Base-by-base conservation (phyloP, 306 rosid species). In the Cucurbita maxima region DNA sequence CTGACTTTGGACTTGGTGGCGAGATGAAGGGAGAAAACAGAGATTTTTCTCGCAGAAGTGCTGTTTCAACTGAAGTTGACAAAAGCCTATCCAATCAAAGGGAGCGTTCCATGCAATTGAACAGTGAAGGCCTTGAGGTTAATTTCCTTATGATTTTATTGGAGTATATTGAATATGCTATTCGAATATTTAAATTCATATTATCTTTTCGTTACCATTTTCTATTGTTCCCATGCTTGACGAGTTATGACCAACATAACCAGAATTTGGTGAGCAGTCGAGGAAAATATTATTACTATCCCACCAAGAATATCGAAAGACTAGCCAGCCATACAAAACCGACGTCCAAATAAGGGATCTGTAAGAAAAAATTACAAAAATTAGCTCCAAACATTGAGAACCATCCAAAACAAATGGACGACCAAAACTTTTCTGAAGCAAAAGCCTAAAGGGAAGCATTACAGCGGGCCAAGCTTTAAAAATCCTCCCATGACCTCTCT, bases 111-210 rank as follows among this genome's bases (percentile, higher is more conserved):
- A 86, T 91, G 99, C 87, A 81, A 22, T 79, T 91, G 75, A 94
- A 94, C 89, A 94, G 99, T 34, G 97, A 94, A 89, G 99, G 99
- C 82, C 95, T 94, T 30, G 97, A 94, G 99, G 99, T 94, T 84
- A 79, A 79, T 36, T 45, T 73, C 30, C 72, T 61, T 19, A 58
- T 48, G 44, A 64, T 36, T 72, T 51, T 48, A 45, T 81, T 73
- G 44, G 50, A 48, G 15, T 76, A 44, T 79, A 57, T 40, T 37
- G 11, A 14, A 70, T 60, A 18, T 77, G 3, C 41, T 72, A 45
- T 19, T 74, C 22, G 20, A 68, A 47, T 69, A 1, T 36, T 22
- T 48, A 14, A 47, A 48, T 48, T 48, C 15, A 69, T 69, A 1
- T 47, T 4, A 20, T 67, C 55, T 22, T 37, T 19, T 45, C 40